Base-by-base conservation (phyloP, 75 land plant genomes). In the Pinus albicaulis region DNA sequence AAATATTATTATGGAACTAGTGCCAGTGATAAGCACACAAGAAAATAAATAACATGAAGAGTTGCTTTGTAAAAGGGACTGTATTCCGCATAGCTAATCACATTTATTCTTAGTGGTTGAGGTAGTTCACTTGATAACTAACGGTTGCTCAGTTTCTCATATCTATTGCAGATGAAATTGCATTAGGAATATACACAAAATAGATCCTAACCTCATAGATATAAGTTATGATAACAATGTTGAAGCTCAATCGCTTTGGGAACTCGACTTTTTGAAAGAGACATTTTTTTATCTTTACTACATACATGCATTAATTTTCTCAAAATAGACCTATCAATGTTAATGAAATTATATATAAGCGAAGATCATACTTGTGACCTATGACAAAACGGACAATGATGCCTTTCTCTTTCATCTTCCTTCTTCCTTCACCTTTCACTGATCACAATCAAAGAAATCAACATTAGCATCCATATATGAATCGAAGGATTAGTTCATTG, bases 321-420 rank as follows among this genome's bases (percentile, higher is more conserved):
- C 71, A 68, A 20, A 68, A 68, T 10, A 38, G 41, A 11, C 24
- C 41, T 17, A 64, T 34, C 34, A 28, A 12, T 20, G 24, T 24
- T 19, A 17, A 76, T 12, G 8, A 28, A 15, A 48, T 60, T 31
- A 44, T 12, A 22, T 12, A 22, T 19, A 63, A 23, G 7, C 10
- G 11, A 4, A 58, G 20, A 78, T 31, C 82, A 56, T 57, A 89
- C 95, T 93, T 91, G 84, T 95, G 98, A 76, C 98, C 98, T 69
- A 95, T 95, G 55, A 95, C 98, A 84, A 95, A 95, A 16, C 96
- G 89, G 48, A 93, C 72, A 41, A 96, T 85, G 24, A 96, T 88
- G 56, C 99, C 99, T 75, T 96, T 96, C 76, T 96, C 98, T 41
- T 90, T 84, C 72, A 96, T 76, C 79, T 78, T 82, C 77, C 83